Evolutionary conservation across 257 asterid genomes (phyloP).

Genomic region (Paulownia fortunei): DNA sequence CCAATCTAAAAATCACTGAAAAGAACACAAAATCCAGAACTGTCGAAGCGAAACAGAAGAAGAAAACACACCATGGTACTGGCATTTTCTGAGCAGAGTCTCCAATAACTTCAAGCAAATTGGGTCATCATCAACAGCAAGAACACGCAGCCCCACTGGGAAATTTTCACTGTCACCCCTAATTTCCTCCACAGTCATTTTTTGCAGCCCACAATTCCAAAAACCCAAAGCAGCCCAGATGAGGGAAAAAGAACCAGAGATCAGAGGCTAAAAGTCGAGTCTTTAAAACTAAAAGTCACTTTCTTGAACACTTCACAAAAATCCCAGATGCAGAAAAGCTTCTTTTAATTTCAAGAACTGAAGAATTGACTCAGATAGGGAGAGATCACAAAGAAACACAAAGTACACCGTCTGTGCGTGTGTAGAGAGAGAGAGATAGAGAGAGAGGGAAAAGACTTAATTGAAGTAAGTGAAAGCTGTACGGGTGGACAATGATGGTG

Average conservation of each 20-base stretch:
- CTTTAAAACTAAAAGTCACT: slow-evolving; percentile 35
- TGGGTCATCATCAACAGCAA: slow-evolving; percentile 89
- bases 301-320: slow-evolving; percentile 35
- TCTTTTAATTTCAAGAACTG: background rate
- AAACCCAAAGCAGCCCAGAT: slow-evolving; percentile 33
- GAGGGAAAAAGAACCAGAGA: slow-evolving; percentile 27
- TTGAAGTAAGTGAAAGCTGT: slow-evolving; percentile 39
- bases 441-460: slow-evolving; percentile 30
- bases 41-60: slow-evolving; percentile 5
- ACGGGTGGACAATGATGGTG: slow-evolving; percentile 64
- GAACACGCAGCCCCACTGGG: slow-evolving; percentile 89
- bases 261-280: slow-evolving; percentile 35
- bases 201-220: slow-evolving; percentile 24
- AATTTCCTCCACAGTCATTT: slow-evolving; percentile 73
- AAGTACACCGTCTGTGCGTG: slow-evolving; percentile 33
- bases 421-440: slow-evolving; percentile 23
- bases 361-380: slow-evolving; percentile 27
- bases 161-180: slow-evolving; percentile 54
- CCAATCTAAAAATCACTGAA: slow-evolving; percentile 14
- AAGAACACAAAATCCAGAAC: background rate
- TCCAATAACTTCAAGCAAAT: slow-evolving; percentile 76
- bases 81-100: slow-evolving; percentile 73
- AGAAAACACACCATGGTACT: slow-evolving; percentile 64
- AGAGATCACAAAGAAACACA: slow-evolving; percentile 33
- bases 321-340: slow-evolving; percentile 37